Evolutionary conservation across 2,329 filamentous ascomycete species (phyloP).

Genomic region (Hypoxylon sp.): DNA sequence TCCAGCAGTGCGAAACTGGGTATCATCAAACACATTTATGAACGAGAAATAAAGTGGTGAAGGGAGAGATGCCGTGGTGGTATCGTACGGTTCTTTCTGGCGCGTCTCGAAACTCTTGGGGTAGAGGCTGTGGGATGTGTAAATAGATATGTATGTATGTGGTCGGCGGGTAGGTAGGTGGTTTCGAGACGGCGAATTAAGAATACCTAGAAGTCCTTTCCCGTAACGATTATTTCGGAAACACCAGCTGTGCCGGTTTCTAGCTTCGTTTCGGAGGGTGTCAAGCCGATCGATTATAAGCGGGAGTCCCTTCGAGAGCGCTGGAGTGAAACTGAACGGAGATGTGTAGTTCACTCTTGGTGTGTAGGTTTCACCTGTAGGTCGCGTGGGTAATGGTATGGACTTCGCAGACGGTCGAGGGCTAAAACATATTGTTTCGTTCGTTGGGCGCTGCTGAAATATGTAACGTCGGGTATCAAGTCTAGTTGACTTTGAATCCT

Average conservation of each 20-base stretch:
- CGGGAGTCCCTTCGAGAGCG: not conserved
- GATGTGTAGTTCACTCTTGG: not conserved
- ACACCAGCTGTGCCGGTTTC: not conserved
- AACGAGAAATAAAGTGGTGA: slow-evolving; percentile 20
- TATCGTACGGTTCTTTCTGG: not conserved
- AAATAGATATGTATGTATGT: slow-evolving; percentile 12
- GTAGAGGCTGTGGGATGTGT: not conserved
- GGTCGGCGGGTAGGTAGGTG: not conserved
- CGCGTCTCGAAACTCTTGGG: not conserved
- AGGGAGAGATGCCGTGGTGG: not conserved
- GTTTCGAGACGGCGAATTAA: not conserved
- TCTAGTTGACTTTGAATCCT: not conserved
- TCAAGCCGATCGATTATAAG: slow-evolving; percentile 13
- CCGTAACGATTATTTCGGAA: not conserved
- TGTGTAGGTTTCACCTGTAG: not conserved
- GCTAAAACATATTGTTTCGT: not conserved
- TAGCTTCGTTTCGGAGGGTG: not conserved
- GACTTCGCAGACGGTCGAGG: not conserved
- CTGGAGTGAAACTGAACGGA: not conserved
- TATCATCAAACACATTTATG: slow-evolving; percentile 42
- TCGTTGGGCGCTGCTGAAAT: not conserved
- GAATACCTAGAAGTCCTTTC: slow-evolving; percentile 1
- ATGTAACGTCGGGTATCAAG: not conserved
- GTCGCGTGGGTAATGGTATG: not conserved
- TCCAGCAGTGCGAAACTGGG: slow-evolving; percentile 39